phyloP scores from a whole-genome alignment of 2,329 filamentous ascomycete genomes.

The Pseudogymnoascus sp. region DNA sequence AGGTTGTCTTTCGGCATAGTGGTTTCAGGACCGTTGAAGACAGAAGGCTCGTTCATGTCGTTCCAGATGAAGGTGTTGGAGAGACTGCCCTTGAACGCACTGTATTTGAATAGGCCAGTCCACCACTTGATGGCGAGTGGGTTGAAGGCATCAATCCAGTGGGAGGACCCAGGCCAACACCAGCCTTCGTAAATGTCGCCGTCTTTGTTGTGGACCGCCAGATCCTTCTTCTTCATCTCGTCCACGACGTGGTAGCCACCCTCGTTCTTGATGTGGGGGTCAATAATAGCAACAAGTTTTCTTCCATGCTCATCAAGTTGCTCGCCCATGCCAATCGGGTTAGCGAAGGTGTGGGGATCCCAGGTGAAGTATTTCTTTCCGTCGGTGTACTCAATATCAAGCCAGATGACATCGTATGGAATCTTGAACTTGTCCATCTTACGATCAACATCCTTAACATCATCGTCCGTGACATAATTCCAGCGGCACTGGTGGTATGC shows the following conservation, averaged over 20 bases:
- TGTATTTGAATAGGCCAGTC: slow-evolving; percentile 80
- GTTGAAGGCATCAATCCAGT: slow-evolving; percentile 96
- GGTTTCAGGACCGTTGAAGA: slow-evolving; percentile 96
- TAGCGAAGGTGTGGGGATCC: slow-evolving; percentile 80
- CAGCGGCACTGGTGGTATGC: slow-evolving; percentile 97
- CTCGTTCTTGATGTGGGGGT: slow-evolving; percentile 95
- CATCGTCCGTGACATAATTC: slow-evolving; percentile 97
- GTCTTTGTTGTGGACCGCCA: slow-evolving; percentile 87
- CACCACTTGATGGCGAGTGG: slow-evolving; percentile 90
- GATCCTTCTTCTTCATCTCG: slow-evolving; percentile 73
- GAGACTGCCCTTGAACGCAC: slow-evolving; percentile 76
- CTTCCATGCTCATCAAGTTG: slow-evolving; percentile 78
- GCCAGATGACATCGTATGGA: slow-evolving; percentile 97
- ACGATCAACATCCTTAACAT: slow-evolving; percentile 91
- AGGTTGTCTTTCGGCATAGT: slow-evolving; percentile 99
- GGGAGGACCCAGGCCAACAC: slow-evolving; percentile 96
- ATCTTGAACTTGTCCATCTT: slow-evolving; percentile 95
- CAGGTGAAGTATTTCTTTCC: slow-evolving; percentile 98
- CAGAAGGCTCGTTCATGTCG: slow-evolving; percentile 98
- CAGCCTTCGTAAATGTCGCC: slow-evolving; percentile 85
- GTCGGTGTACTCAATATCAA: slow-evolving; percentile 96
- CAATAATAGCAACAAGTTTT: slow-evolving; percentile 90
- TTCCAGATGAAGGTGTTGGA: slow-evolving; percentile 96
- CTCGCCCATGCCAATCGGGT: slow-evolving; percentile 81
- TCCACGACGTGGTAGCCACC: slow-evolving; percentile 69